phyloP scores from a whole-genome alignment of 2,329 filamentous ascomycete species.

The Cordyceps pruinosa region DNA sequence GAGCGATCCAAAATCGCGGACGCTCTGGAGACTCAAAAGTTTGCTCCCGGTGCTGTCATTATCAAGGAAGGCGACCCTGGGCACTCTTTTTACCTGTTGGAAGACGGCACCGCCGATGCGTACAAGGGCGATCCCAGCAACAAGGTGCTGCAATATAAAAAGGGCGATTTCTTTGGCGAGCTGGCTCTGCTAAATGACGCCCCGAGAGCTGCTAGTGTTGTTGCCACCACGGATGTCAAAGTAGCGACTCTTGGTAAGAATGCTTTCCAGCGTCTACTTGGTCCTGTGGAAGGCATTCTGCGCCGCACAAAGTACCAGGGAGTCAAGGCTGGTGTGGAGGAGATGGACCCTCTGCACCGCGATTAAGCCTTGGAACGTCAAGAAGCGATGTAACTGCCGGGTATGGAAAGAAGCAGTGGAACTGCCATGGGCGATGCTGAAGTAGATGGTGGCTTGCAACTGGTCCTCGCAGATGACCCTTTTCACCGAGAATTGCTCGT shows the following conservation, averaged over 20 bases:
- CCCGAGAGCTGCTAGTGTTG: slow-evolving; percentile 81
- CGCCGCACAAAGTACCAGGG: slow-evolving; percentile 63
- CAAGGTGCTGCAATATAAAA: slow-evolving; percentile 73
- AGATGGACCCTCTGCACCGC: slow-evolving; percentile 57
- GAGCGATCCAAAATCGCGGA: slow-evolving; percentile 97
- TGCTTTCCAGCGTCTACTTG: slow-evolving; percentile 87
- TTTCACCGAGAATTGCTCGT: not conserved
- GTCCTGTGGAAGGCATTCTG: slow-evolving; percentile 92
- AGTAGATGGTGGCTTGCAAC: not conserved
- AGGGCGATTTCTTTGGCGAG: slow-evolving; percentile 97
- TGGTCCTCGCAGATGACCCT: not conserved
- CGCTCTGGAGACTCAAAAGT: slow-evolving; percentile 87
- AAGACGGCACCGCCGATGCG: slow-evolving; percentile 79
- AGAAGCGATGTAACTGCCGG: no score
- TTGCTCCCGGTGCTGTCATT: slow-evolving; percentile 69
- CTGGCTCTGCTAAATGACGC: slow-evolving; percentile 89
- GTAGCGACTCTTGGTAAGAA: slow-evolving; percentile 88
- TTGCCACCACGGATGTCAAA: slow-evolving; percentile 81
- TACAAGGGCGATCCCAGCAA: slow-evolving; percentile 67
- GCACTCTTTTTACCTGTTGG: slow-evolving; percentile 85
- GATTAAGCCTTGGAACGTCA: no score
- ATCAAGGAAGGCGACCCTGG: slow-evolving; percentile 89
- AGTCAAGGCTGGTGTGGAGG: slow-evolving; percentile 55
- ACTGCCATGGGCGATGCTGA: not conserved
- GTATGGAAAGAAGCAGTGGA: not conserved